These are phyloP conservation scores for Fusarium sp. DNA, from an alignment of 2,329 filamentous ascomycete species.

Conservation along the genomic window DNA sequence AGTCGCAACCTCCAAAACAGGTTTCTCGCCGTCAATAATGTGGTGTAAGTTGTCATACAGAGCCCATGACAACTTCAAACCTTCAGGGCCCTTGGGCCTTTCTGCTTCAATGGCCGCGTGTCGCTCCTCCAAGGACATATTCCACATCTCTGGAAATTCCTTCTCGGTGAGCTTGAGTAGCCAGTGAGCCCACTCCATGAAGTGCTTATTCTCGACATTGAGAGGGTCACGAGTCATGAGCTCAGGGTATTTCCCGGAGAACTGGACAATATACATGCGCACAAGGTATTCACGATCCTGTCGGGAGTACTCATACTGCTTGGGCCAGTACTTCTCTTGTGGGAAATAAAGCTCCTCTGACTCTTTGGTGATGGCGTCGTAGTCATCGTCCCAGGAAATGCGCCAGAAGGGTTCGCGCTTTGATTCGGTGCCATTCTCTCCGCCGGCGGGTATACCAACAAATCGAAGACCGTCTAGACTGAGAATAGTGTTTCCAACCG, in stretches of 20 bases:
- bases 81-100: neutral
- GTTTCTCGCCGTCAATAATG: neutral
- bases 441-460: neutral
- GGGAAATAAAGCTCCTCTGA: conserved; percentile 1
- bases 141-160: conserved; percentile 1
- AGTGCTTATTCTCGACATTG: neutral
- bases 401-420: conserved; percentile 3
- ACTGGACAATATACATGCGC: conserved; percentile 1
- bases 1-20: neutral
- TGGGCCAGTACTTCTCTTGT: conserved; percentile 2
- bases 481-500: neutral
- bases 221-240: conserved; percentile 1
- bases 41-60: conserved; percentile 1
- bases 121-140: neutral
- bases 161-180: neutral
- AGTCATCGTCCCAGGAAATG: neutral
- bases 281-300: neutral
- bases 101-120: neutral
- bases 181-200: conserved; percentile 1
- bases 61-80: conserved; percentile 5
- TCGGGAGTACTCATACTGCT: conserved; percentile 1
- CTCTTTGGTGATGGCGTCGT: conserved; percentile 3
- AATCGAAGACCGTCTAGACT: neutral
- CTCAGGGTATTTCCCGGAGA: neutral
- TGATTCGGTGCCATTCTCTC: neutral